These are phyloP conservation scores for Salix udensis DNA, from an alignment of 345 rosid species.

Conservation along the genomic window DNA sequence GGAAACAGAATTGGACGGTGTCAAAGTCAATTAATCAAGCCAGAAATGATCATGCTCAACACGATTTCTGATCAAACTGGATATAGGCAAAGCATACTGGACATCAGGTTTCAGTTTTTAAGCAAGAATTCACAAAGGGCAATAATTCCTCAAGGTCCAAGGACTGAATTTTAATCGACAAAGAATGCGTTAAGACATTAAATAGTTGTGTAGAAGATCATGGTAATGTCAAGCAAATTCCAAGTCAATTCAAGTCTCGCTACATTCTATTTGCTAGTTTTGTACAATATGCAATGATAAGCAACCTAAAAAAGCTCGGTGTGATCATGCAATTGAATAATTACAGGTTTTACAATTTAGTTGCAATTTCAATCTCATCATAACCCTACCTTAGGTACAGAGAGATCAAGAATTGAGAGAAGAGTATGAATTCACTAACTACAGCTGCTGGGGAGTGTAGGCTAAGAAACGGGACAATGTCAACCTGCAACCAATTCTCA, in stretches of 20 bases:
- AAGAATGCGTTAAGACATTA: background rate
- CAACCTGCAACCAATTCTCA: slow-evolving; percentile 95
- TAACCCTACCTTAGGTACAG: slow-evolving; percentile 61
- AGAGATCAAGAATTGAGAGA: slow-evolving; percentile 82
- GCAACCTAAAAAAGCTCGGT: slow-evolving; percentile 40
- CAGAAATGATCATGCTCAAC: too few species aligned
- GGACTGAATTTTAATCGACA: too few species aligned
- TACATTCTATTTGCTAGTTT: slow-evolving; percentile 29
- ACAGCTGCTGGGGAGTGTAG: slow-evolving; percentile 80
- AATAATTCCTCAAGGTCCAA: background rate
- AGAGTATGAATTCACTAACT: slow-evolving; percentile 75
- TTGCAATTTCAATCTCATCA: slow-evolving; percentile 14
- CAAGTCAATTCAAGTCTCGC: background rate
- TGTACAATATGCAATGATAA: slow-evolving; percentile 49
- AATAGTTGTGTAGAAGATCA: background rate
- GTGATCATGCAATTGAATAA: slow-evolving; percentile 46
- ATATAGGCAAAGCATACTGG: background rate
- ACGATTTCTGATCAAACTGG: background rate
- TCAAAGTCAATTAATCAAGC: background rate
- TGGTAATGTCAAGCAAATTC: background rate
- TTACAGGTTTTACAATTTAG: slow-evolving; percentile 37
- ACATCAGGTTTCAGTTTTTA: background rate
- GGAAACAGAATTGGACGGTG: background rate
- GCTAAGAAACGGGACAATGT: slow-evolving; percentile 82
- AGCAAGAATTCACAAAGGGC: background rate